Conservation (phyloP, 2,329 filamentous ascomycete genomes). For the Neophaeococcomyces aloes region DNA sequence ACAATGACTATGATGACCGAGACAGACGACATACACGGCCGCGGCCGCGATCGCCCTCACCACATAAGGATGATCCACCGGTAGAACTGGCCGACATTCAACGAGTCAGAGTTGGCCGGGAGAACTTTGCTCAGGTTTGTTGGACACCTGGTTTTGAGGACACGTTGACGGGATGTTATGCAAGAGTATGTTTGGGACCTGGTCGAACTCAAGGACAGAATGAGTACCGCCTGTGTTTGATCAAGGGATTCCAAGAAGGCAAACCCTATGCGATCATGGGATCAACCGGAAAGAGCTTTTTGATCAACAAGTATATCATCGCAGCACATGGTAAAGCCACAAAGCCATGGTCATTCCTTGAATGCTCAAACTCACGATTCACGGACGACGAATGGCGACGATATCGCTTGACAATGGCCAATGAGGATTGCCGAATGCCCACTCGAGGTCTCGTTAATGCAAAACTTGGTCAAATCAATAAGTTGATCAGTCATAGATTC, state of each 20-base stretch:
- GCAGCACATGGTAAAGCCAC: slow-evolving; percentile 74
- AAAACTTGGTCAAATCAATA: slow-evolving; percentile 74
- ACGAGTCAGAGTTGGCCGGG: slow-evolving; percentile 69
- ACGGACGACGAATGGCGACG: slow-evolving; percentile 78
- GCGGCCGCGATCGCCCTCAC: slow-evolving; percentile 36
- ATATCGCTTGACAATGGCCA: slow-evolving; percentile 63
- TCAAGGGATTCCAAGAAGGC: slow-evolving; percentile 78
- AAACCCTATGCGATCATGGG: slow-evolving; percentile 74
- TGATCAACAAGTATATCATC: slow-evolving; percentile 75
- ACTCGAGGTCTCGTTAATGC: slow-evolving; percentile 57
- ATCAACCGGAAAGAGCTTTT: slow-evolving; percentile 61
- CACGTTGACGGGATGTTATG: slow-evolving; percentile 71
- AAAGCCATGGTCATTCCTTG: slow-evolving; percentile 80
- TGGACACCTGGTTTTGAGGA: slow-evolving; percentile 85
- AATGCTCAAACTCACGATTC: slow-evolving; percentile 74
- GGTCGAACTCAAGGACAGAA: slow-evolving; percentile 62
- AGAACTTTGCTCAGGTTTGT: slow-evolving; percentile 80
- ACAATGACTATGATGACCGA: slow-evolving; percentile 63
- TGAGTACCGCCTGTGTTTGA: slow-evolving; percentile 76
- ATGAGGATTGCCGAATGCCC: slow-evolving; percentile 62
- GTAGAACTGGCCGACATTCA: slow-evolving; percentile 74
- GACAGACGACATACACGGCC: slow-evolving; percentile 35
- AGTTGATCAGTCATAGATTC: slow-evolving; percentile 67
- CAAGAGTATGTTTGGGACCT: slow-evolving; percentile 70
- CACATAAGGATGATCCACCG: slow-evolving; percentile 54